Evolutionary conservation across 139 green algal species (phyloP).

Genomic region (Picochlorum sp.): DNA sequence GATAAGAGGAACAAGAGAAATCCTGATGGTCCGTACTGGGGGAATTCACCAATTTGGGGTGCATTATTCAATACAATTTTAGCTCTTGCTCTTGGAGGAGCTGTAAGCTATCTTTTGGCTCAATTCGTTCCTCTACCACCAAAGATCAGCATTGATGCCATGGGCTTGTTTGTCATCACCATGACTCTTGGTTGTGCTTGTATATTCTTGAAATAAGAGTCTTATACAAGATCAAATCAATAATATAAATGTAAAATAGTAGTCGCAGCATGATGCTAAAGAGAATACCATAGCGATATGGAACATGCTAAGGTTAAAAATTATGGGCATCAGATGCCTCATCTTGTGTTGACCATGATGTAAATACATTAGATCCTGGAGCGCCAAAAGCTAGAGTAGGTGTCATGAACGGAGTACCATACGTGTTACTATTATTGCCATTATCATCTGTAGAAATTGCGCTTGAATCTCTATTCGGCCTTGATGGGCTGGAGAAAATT

Average conservation of each 20-base stretch:
- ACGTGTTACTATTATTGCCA: too few species aligned
- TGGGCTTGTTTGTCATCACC: constrained; percentile 48
- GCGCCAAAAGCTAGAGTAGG: too few species aligned
- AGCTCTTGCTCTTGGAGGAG: constrained; percentile 34
- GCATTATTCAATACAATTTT: constrained; percentile 44
- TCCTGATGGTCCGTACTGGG: constrained; percentile 57
- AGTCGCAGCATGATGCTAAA: not conserved
- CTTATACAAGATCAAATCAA: not conserved
- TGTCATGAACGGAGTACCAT: too few species aligned
- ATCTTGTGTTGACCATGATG: too few species aligned
- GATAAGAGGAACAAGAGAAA: constrained; percentile 45
- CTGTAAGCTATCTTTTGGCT: constrained; percentile 26
- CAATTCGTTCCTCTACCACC: constrained; percentile 37
- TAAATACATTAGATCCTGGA: too few species aligned
- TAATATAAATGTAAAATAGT: not conserved
- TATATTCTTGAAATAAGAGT: constrained; percentile 51
- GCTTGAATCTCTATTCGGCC: too few species aligned
- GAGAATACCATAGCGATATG: not conserved
- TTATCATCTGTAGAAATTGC: too few species aligned
- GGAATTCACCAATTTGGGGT: constrained; percentile 56
- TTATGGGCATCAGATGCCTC: too few species aligned
- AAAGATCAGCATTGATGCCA: constrained; percentile 26
- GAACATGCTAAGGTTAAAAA: too few species aligned
- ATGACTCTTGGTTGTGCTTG: constrained; percentile 38
- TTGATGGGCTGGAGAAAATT: too few species aligned